These are phyloP conservation scores for Clonostachys rosea DNA, from an alignment of 2,329 filamentous ascomycete genomes.

Conservation along the genomic window DNA sequence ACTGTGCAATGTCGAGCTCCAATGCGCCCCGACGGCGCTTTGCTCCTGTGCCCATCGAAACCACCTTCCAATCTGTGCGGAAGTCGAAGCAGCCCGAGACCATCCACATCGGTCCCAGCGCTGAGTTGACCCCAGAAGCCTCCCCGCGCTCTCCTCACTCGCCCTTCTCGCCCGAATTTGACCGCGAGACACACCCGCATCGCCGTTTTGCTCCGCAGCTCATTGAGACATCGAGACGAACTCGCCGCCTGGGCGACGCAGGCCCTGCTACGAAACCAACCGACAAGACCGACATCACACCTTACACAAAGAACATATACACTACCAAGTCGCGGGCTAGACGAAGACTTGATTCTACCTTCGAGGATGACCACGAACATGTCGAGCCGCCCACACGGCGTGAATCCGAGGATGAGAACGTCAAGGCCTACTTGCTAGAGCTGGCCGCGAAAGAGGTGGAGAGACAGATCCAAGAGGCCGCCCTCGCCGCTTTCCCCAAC, in stretches of 20 bases:
- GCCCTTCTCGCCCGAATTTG: slow-evolving; percentile 29
- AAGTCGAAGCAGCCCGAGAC: slow-evolving; percentile 15
- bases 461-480: slow-evolving; percentile 72
- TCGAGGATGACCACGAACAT: slow-evolving; percentile 20
- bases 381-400: slow-evolving; percentile 41
- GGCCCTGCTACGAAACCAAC: slow-evolving; percentile 57
- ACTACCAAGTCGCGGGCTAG: slow-evolving; percentile 35
- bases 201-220: slow-evolving; percentile 71
- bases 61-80: slow-evolving; percentile 57
- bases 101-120: slow-evolving; percentile 38
- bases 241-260: slow-evolving; percentile 61
- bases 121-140: slow-evolving; percentile 51
- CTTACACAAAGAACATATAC: slow-evolving; percentile 59
- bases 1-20: not conserved
- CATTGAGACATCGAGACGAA: slow-evolving; percentile 73
- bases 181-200: slow-evolving; percentile 25
- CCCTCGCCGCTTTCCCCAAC: slow-evolving; percentile 71
- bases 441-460: slow-evolving; percentile 77
- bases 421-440: slow-evolving; percentile 72
- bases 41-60: slow-evolving; percentile 68
- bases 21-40: slow-evolving; percentile 50
- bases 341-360: slow-evolving; percentile 18
- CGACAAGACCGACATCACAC: slow-evolving; percentile 69
- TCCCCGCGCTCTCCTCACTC: slow-evolving; percentile 43
- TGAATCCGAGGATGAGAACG: slow-evolving; percentile 71